Percentiles rank a stretch among this genome's conserved stretches.
These are phyloP conservation scores for Hypomyces perniciosus DNA, from an alignment of 2,329 filamentous ascomycete genomes.

Conservation along the genomic window DNA sequence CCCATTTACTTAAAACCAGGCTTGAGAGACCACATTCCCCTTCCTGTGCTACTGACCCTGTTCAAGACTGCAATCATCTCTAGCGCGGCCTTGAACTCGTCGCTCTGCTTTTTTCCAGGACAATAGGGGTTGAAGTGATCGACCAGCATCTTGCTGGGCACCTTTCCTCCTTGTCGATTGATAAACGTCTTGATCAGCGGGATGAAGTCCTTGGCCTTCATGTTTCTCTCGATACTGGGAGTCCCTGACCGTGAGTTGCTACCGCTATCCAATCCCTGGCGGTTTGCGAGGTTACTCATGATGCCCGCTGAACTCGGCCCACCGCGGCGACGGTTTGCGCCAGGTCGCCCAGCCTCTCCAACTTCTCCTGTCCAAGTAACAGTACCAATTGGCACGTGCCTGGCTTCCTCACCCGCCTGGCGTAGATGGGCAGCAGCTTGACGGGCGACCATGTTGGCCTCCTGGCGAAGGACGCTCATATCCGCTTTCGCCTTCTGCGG, in stretches of 20 bases:
- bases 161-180: constrained; percentile 66
- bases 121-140: constrained; percentile 86
- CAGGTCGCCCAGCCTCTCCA: constrained; percentile 68
- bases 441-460: constrained; percentile 73
- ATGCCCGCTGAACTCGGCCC: constrained; percentile 50
- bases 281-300: constrained; percentile 50
- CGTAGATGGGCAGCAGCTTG: constrained; percentile 72
- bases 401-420: constrained; percentile 65
- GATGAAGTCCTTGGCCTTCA: constrained; percentile 57
- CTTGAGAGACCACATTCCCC: constrained; percentile 50
- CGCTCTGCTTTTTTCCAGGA: constrained; percentile 54
- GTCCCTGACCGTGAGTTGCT: constrained; percentile 43
- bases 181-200: constrained; percentile 75
- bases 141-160: constrained; percentile 77
- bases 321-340: constrained; percentile 44
- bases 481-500: constrained; percentile 68
- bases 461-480: constrained; percentile 68
- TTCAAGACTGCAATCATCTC: constrained; percentile 69
- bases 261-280: constrained; percentile 46
- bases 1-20: constrained; percentile 21
- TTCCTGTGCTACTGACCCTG: constrained; percentile 46
- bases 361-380: constrained; percentile 91
- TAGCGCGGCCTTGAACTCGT: constrained; percentile 77
- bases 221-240: constrained; percentile 31
- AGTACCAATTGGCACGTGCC: constrained; percentile 69